Evolutionary conservation across 768 basidiomycete genomes (phyloP).

Genomic region (Hirschioporus abietinus): DNA sequence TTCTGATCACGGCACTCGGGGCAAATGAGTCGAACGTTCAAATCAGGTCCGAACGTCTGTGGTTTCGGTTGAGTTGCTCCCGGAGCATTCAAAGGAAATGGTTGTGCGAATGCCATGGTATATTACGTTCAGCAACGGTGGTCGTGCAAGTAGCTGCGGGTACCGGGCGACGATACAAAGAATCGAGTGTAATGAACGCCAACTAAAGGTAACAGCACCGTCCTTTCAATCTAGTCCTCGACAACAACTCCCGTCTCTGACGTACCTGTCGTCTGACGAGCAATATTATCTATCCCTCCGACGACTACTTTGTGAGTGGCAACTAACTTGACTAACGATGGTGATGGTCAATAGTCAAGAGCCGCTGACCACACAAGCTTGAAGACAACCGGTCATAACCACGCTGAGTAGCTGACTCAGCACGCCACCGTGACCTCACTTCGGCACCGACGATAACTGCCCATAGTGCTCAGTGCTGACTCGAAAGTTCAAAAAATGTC

Average conservation of each 20-base stretch:
- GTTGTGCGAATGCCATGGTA: slow-evolving; percentile 66
- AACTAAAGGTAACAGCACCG: neutral
- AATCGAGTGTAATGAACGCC: neutral
- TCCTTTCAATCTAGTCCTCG: neutral
- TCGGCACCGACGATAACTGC: too few relatives aligned
- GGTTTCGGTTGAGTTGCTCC: slow-evolving; percentile 41
- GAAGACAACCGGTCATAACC: neutral
- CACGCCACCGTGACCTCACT: neutral
- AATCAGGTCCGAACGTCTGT: slow-evolving; percentile 69
- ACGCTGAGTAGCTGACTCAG: neutral
- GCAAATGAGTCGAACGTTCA: slow-evolving; percentile 86
- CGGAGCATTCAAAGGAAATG: slow-evolving; percentile 63
- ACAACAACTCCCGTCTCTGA: neutral
- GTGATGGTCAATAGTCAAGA: neutral
- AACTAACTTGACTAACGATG: neutral
- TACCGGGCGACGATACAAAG: neutral
- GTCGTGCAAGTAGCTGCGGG: neutral
- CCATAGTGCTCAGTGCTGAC: neutral
- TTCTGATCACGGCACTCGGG: slow-evolving; percentile 93
- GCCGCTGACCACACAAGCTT: neutral
- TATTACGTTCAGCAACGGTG: slow-evolving; percentile 15
- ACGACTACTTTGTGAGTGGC: neutral
- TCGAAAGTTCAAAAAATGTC: neutral
- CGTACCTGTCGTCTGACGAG: neutral
- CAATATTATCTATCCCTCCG: neutral